phyloP scores from a whole-genome alignment of 2,329 filamentous ascomycete species.

The Nigrospora osmanthi region DNA sequence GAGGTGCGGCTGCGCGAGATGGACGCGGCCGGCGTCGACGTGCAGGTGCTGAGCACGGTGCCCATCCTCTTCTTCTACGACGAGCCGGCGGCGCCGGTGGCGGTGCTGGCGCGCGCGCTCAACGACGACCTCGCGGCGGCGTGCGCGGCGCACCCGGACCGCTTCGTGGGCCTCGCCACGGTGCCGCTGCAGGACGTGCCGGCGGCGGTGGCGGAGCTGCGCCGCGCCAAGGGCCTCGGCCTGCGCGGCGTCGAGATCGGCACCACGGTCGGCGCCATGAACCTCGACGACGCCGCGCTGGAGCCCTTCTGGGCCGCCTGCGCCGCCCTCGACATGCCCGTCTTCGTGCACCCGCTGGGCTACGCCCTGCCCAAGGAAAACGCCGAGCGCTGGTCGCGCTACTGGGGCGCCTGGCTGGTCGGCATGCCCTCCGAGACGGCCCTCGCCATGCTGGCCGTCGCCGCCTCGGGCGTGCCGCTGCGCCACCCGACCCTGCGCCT shows the following conservation, averaged over 20 bases:
- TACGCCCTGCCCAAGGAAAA: slow-evolving; percentile 24
- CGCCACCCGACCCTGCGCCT: slow-evolving; percentile 20
- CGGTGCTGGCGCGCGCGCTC: slow-evolving; percentile 18
- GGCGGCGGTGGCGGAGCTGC: slow-evolving; percentile 19
- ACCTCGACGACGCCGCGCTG: slow-evolving; percentile 19
- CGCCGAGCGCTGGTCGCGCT: slow-evolving; percentile 18
- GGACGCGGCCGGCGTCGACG: slow-evolving; percentile 24
- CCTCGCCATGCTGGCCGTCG: slow-evolving; percentile 22
- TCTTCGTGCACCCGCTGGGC: slow-evolving; percentile 26
- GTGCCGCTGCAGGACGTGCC: slow-evolving; percentile 22
- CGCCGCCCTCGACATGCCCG: slow-evolving; percentile 20
- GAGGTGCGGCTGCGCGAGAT: slow-evolving; percentile 19
- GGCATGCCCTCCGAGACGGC: slow-evolving; percentile 28
- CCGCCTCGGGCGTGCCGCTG: slow-evolving; percentile 19
- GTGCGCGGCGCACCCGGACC: slow-evolving; percentile 12
- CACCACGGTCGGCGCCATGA: slow-evolving; percentile 19
- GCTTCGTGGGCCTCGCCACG: slow-evolving; percentile 24
- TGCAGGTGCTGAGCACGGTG: slow-evolving; percentile 26
- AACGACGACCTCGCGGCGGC: slow-evolving; percentile 23
- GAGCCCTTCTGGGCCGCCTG: slow-evolving; percentile 23
- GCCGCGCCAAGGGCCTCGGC: slow-evolving; percentile 13
- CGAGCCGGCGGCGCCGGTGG: slow-evolving; percentile 17
- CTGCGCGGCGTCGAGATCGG: slow-evolving; percentile 25
- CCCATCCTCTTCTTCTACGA: slow-evolving; percentile 29
- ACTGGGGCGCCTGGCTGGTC: slow-evolving; percentile 25